Base-by-base conservation (phyloP, 257 asterid species). In the Echites panduratus region DNA sequence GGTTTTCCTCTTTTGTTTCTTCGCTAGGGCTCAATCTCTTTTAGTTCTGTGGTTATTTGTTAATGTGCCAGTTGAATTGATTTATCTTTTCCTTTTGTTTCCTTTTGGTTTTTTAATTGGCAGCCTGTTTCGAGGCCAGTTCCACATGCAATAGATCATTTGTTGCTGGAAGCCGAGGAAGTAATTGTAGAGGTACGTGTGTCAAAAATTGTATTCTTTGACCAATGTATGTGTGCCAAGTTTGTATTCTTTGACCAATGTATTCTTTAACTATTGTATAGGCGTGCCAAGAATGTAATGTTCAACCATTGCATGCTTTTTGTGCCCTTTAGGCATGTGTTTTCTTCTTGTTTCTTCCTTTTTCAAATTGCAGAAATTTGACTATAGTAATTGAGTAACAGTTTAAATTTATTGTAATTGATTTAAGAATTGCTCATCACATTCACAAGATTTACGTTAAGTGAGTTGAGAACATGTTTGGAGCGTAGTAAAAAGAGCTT, bases 41-140 rank as follows among this genome's bases (percentile, higher is more conserved):
- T 53, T 20, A n/a, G 2, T 32, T 17, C 29, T 56, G 44, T 56
- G 5, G 56, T 54, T 38, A 27, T 14, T 59, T 44, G 71, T 22
- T 67, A 17, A 27, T 44, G 52, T 67, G 22, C n/a, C 56, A 26
- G n/a, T 41, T 65, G 22, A 66, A 61, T 79, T 64, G 62, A 47
- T 50, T 44, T 20, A 47, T 13, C 40, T 24, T 24, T 22, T 12
- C 8, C 19, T 20, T 29, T 32, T 35, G 35, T 66, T 54, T 56
- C 53, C 24, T 62, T 71, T 0, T 68, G 56, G 50, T 52, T 38
- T 68, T 71, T 1, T 47, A 22, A 9, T 59, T 78, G 47, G 79
- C 86, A 90, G 97, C 92, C 92, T 68, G 79, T 88, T 74, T 82
- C 89, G 66, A 82, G 86, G 89, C 77, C 97, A 70, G 84, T 86